Base-by-base conservation (phyloP, 345 rosid species). In the Cardiospermum halicacabum region DNA sequence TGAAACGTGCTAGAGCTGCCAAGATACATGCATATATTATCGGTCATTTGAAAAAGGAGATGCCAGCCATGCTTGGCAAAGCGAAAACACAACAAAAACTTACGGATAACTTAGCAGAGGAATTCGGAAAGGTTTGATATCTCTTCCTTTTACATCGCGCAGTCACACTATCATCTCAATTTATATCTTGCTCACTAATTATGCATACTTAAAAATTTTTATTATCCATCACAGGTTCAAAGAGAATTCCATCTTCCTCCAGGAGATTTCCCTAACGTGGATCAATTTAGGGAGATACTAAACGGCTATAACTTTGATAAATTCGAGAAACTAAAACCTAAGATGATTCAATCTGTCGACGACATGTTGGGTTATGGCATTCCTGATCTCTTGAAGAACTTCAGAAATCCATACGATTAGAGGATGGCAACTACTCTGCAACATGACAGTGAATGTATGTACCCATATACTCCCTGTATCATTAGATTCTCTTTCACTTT, bases 1-100 rank as follows among this genome's bases (percentile, higher is more conserved):
- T 89, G 69, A 94, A 91, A 69, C 87, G 99, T 51, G 97, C 97
- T 30, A 80, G 97, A 80, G 97, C 99, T 59, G 97, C 92, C 21
- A 86, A 85, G 84, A 94, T 94, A 58, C 97, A 94, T 75, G 91
- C 99, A 15, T 81, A 82, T 67, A 89, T 91, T 53, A 84, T 94
- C 56, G 79, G 96, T 70, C 90, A 94, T 84, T 89, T 94, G 27
- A 91, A 77, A 72, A 89, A 84, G 75, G 96, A 89, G 78, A 94
- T 94, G 99, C 97, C 97, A 4, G 70, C 89, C 26, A 82, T 91
- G 84, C 85, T 94, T 64, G 97, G 99, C 51, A 94, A 91, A 78
- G 92, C 95, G 3, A 94, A 89, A 76, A 62, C 96, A 62, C 97
- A 94, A 70, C 97, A 91, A 64, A 76, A 70, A 68, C 88, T 94